These are phyloP conservation scores for Biscogniauxia sp. DNA, from an alignment of 2,329 filamentous ascomycete species.

Conservation along the genomic window DNA sequence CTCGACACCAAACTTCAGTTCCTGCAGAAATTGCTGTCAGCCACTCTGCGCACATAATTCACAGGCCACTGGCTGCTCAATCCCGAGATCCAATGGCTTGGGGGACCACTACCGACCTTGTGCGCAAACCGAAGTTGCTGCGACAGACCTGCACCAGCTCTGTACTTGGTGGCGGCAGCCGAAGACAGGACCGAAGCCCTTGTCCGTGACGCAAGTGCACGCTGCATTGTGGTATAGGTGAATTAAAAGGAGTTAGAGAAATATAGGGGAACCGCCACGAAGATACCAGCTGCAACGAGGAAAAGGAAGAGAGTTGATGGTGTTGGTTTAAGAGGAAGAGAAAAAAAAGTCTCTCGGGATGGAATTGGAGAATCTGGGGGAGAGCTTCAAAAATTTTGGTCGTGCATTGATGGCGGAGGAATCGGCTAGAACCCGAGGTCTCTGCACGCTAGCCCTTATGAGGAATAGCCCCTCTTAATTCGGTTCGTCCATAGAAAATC, in stretches of 20 bases:
- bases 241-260: slow-evolving; percentile 30
- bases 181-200: slow-evolving; percentile 78
- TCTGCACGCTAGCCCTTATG: slow-evolving; percentile 28
- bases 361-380: slow-evolving; percentile 23
- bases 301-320: slow-evolving; percentile 23
- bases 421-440: slow-evolving; percentile 27
- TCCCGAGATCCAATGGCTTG: background rate
- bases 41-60: background rate
- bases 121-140: slow-evolving; percentile 96
- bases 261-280: slow-evolving; percentile 18
- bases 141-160: slow-evolving; percentile 62
- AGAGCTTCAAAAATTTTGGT: slow-evolving; percentile 37
- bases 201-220: slow-evolving; percentile 79
- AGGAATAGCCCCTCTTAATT: slow-evolving; percentile 29
- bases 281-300: slow-evolving; percentile 22
- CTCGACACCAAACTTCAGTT: slow-evolving; percentile 98
- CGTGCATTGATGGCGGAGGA: slow-evolving; percentile 26
- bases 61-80: background rate
- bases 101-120: slow-evolving; percentile 64
- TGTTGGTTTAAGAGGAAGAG: slow-evolving; percentile 15
- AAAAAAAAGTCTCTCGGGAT: slow-evolving; percentile 12
- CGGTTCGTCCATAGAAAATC: slow-evolving; percentile 30
- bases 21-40: slow-evolving; percentile 51
- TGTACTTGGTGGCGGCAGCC: slow-evolving; percentile 61
- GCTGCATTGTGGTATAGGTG: slow-evolving; percentile 73